These are phyloP conservation scores for Xylaria curta DNA, from an alignment of 495 filamentous ascomycete genomes.

Conservation along the genomic window DNA sequence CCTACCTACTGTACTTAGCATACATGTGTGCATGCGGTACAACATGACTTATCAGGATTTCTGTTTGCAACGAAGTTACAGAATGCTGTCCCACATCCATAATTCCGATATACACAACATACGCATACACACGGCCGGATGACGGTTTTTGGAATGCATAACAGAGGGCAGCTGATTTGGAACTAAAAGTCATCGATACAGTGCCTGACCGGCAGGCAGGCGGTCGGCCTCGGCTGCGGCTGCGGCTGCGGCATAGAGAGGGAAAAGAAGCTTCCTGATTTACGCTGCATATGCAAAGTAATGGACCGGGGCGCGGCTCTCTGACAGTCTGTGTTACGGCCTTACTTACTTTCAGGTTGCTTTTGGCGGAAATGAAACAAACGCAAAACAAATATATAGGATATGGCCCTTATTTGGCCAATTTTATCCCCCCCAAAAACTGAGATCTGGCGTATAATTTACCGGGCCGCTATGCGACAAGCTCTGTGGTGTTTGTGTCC, in stretches of 20 bases:
- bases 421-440: background rate
- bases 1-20: too few species aligned
- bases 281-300: background rate
- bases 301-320: background rate
- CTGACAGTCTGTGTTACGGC: background rate
- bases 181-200: background rate
- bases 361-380: slow-evolving; percentile 1
- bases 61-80: background rate
- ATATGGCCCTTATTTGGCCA: background rate
- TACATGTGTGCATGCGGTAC: background rate
- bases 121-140: background rate
- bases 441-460: too few species aligned
- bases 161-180: background rate
- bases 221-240: background rate
- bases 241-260: background rate
- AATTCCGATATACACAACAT: background rate
- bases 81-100: background rate
- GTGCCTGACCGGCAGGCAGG: background rate
- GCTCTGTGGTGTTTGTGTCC: too few species aligned
- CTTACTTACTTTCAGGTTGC: background rate
- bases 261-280: background rate
- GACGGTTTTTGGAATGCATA: background rate
- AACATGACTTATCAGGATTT: slow-evolving; percentile 1
- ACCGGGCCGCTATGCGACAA: background rate
- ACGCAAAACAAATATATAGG: background rate